Percentiles rank a stretch among this genome's conserved stretches.
phyloP scores from a whole-genome alignment of 495 filamentous ascomycete genomes.

The Penicillium daleae region DNA sequence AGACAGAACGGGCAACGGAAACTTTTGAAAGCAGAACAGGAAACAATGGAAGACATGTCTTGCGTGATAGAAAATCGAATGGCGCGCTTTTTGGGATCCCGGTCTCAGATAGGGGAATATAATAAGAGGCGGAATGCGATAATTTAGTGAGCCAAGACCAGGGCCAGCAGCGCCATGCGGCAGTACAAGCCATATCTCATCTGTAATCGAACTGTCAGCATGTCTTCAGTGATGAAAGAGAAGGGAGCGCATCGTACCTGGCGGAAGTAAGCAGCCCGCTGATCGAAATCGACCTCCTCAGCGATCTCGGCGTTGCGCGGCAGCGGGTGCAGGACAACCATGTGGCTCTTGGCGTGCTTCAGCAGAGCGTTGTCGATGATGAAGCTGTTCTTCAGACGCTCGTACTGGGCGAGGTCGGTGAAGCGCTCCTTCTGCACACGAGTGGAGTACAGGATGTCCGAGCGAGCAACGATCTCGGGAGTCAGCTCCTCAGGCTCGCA shows the following conservation, averaged over 20 bases:
- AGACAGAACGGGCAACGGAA: conserved; percentile 37
- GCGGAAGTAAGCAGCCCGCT: conserved; percentile 96
- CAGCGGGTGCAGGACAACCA: conserved; percentile 93
- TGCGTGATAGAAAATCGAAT: conserved; percentile 29
- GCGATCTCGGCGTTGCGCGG: conserved; percentile 89
- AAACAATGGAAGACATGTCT: conserved; percentile 33
- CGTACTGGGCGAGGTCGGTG: conserved; percentile 74
- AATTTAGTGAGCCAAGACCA: conserved; percentile 74
- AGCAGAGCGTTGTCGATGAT: conserved; percentile 88
- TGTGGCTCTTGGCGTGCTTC: conserved; percentile 86
- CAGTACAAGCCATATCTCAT: conserved; percentile 98
- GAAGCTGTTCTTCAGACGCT: conserved; percentile 83
- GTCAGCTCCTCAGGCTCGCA: conserved; percentile 77
- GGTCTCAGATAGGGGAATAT: conserved; percentile 31
- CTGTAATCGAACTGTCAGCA: conserved; percentile 59
- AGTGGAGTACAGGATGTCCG: conserved; percentile 94
- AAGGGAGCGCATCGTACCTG: conserved; percentile 68
- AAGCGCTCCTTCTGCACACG: conserved; percentile 97
- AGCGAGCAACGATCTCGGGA: conserved; percentile 77
- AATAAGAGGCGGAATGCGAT: conserved; percentile 17
- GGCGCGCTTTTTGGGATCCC: conserved; percentile 23
- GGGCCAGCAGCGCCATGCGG: conserved; percentile 92
- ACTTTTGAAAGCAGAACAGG: conserved; percentile 41
- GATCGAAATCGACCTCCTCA: conserved; percentile 97
- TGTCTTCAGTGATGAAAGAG: conserved; percentile 8